These are phyloP conservation scores for Astraeus odoratus DNA, from an alignment of 768 basidiomycete species.

Conservation along the genomic window DNA sequence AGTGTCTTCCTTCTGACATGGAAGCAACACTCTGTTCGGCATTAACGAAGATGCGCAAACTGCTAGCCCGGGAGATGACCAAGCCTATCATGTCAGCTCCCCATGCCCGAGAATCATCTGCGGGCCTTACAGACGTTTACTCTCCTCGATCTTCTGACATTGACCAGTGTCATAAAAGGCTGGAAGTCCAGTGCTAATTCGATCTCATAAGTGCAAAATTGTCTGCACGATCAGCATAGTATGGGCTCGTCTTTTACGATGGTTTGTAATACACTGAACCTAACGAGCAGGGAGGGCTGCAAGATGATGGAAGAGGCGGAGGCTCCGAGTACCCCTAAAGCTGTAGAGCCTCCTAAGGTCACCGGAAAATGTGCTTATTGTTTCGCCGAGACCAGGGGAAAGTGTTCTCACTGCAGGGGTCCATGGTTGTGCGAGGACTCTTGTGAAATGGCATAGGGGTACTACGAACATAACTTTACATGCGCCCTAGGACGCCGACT, in stretches of 20 bases:
- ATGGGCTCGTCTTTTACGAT: too few relatives aligned
- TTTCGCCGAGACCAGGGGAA: not conserved
- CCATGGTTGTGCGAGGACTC: not conserved
- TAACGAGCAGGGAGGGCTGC: not conserved
- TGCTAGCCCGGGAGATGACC: not conserved
- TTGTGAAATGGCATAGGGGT: not conserved
- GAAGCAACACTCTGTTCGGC: too few relatives aligned
- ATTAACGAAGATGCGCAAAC: not conserved
- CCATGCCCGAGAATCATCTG: conserved; percentile 1
- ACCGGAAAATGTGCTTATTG: not conserved
- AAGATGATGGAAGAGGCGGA: not conserved
- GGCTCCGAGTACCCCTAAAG: not conserved
- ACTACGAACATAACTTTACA: not conserved
- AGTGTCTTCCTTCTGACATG: not conserved
- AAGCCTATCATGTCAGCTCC: not conserved
- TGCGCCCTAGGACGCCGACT: not conserved
- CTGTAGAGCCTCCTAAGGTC: not conserved
- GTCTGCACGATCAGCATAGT: not conserved
- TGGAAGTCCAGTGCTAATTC: not conserved
- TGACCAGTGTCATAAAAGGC: not conserved
- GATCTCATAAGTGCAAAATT: not conserved
- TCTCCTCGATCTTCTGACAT: not conserved
- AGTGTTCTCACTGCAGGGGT: not conserved
- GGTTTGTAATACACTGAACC: not conserved
- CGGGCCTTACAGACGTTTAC: not conserved